Evolutionary conservation across 1,284 basidiomycete species (phyloP).

Genomic region (Austroboletus sp.): DNA sequence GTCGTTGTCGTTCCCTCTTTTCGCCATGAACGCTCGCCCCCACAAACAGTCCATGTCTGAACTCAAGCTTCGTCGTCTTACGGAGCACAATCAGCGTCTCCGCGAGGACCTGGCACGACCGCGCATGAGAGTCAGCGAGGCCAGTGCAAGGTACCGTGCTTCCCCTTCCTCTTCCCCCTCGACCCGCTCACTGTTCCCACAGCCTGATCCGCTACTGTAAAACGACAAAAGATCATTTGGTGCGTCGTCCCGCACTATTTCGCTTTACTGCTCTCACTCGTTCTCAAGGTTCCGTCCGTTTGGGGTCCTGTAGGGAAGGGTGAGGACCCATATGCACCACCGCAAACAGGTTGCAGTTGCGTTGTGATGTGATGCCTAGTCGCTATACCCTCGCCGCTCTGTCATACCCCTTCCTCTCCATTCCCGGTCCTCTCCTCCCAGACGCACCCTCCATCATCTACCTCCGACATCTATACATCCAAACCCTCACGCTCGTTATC

Average conservation of each 20-base stretch:
- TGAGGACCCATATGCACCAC: constrained; percentile 84
- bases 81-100: constrained; percentile 73
- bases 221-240: constrained; percentile 66
- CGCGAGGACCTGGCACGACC: constrained; percentile 71
- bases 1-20: constrained; percentile 7
- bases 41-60: constrained; percentile 72
- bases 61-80: constrained; percentile 73
- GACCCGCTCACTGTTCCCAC: constrained; percentile 24
- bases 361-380: constrained; percentile 30
- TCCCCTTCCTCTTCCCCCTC: background rate
- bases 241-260: constrained; percentile 31
- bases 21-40: constrained; percentile 47
- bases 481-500: constrained; percentile 26
- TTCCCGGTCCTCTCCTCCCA: constrained; percentile 3
- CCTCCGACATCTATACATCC: constrained; percentile 18
- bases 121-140: constrained; percentile 70
- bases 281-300: constrained; percentile 68
- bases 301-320: constrained; percentile 89
- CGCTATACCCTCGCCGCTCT: constrained; percentile 28
- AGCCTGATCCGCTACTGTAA: constrained; percentile 75
- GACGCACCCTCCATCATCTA: constrained; percentile 13
- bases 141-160: constrained; percentile 52
- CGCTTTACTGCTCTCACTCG: constrained; percentile 1
- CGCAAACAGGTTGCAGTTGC: constrained; percentile 30
- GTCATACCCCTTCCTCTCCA: constrained; percentile 25